phyloP scores from a whole-genome alignment of 768 basidiomycete genomes.

The Lepiota brunneoincarnata region DNA sequence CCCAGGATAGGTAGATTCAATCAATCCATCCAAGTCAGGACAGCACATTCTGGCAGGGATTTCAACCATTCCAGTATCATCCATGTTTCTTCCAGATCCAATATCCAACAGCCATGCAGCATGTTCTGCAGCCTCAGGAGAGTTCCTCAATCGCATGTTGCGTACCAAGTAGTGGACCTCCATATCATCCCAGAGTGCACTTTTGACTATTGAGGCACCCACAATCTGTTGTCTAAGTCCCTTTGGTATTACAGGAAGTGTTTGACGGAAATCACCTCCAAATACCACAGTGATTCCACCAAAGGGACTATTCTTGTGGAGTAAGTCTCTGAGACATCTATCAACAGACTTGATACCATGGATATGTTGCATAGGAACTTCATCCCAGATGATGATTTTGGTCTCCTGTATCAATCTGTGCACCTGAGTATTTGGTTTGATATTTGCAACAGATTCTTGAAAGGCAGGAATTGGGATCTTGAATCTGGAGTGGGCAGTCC shows the following conservation, averaged over 20 bases:
- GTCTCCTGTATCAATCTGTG: no score
- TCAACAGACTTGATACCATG: no score
- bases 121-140: background rate
- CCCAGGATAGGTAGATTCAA: background rate
- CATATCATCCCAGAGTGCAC: no score
- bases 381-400: no score
- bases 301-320: background rate
- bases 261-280: no score
- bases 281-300: slow-evolving; percentile 1
- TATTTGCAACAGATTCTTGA: background rate
- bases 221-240: no score
- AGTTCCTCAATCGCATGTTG: no score
- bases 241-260: no score
- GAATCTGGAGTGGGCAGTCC: background rate
- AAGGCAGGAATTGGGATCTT: background rate
- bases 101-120: background rate
- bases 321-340: background rate
- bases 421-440: background rate
- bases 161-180: no score
- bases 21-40: background rate
- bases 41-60: background rate
- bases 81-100: background rate
- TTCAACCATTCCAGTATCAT: background rate
- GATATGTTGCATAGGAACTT: no score
- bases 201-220: no score